Conservation (phyloP, 2,329 filamentous ascomycete genomes). For the Curvularia sp. region DNA sequence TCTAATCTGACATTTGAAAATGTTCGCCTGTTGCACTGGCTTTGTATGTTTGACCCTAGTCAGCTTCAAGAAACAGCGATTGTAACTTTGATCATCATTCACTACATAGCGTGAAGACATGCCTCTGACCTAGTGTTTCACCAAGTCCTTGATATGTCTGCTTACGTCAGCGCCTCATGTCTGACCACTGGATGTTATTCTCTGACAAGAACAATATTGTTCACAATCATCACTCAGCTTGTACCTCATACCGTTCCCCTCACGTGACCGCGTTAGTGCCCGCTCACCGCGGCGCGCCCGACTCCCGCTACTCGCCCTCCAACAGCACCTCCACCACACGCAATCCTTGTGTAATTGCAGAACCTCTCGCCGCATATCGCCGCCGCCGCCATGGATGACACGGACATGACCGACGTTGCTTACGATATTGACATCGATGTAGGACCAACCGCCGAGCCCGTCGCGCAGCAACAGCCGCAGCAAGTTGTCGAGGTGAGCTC, state of each 20-base stretch:
- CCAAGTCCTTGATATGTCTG: background rate
- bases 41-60: slow-evolving; percentile 6
- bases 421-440: slow-evolving; percentile 50
- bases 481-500: slow-evolving; percentile 28
- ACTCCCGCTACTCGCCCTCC: slow-evolving; percentile 10
- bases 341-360: slow-evolving; percentile 8
- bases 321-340: slow-evolving; percentile 24
- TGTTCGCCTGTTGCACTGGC: slow-evolving; percentile 7
- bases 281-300: slow-evolving; percentile 19
- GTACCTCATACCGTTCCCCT: background rate
- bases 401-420: slow-evolving; percentile 45
- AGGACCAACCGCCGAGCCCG: slow-evolving; percentile 27
- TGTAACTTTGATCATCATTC: slow-evolving; percentile 3
- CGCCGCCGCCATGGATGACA: slow-evolving; percentile 38
- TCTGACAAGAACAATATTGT: background rate
- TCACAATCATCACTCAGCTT: background rate
- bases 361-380: slow-evolving; percentile 7
- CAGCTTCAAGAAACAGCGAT: slow-evolving; percentile 3
- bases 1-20: background rate
- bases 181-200: background rate
- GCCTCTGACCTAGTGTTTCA: slow-evolving; percentile 2
- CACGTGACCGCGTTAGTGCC: slow-evolving; percentile 28
- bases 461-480: slow-evolving; percentile 31
- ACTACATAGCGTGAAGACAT: background rate
- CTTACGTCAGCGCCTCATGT: background rate